A percentile compares a stretch with the other conserved stretches of the same genome.
Conservation (phyloP, 805 yeast species). For the Suhomyces kilbournensis region DNA sequence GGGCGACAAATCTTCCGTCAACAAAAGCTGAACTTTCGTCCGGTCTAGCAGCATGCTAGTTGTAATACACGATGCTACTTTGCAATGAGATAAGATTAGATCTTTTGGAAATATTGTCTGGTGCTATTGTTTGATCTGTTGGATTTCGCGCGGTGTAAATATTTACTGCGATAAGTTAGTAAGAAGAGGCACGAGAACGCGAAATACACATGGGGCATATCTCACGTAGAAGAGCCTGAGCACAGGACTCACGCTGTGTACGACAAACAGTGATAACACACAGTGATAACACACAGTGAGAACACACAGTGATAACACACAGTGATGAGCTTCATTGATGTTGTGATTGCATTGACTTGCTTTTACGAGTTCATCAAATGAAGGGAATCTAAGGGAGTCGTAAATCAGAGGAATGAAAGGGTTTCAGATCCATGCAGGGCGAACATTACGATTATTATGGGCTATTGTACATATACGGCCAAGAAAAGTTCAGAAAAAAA, state of each 20-base stretch:
- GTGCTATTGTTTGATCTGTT: not conserved
- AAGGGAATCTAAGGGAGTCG: too few species aligned
- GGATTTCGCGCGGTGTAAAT: not conserved
- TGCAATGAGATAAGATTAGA: not conserved
- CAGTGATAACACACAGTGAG: too few species aligned
- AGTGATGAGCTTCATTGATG: too few species aligned
- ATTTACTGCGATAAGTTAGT: not conserved
- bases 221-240: too few species aligned
- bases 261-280: too few species aligned
- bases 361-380: too few species aligned
- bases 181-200: not conserved
- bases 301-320: too few species aligned
- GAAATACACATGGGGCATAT: not conserved
- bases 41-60: not conserved
- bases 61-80: not conserved
- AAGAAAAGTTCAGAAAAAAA: not conserved
- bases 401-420: not conserved
- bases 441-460: not conserved
- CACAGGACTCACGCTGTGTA: too few species aligned
- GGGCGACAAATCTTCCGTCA: constrained; percentile 49
- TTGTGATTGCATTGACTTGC: too few species aligned
- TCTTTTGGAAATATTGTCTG: not conserved
- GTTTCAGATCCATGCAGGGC: not conserved
- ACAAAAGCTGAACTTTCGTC: constrained; percentile 18
- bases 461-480: not conserved